Evolutionary conservation across 179 eudicot genomes (phyloP).

Genomic region (Silene vulgaris): DNA sequence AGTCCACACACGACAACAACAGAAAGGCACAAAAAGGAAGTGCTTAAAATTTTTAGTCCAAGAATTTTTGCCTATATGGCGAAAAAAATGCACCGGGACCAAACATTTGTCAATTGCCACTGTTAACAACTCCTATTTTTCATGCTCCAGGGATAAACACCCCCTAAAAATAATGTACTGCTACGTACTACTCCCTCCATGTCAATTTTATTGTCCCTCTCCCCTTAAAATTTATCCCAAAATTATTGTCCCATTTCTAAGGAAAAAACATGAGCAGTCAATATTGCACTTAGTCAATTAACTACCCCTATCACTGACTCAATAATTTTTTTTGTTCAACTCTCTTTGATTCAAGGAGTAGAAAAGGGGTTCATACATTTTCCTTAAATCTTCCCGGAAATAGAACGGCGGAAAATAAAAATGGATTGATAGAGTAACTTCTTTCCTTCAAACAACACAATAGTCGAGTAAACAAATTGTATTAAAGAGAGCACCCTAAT

Average conservation of each 20-base stretch:
- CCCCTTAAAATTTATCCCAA: too few relatives aligned
- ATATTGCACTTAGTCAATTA: too few relatives aligned
- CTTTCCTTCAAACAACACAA: not conserved
- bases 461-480: not conserved
- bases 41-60: not conserved
- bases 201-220: not conserved
- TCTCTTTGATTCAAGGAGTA: too few relatives aligned
- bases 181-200: not conserved
- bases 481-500: not conserved
- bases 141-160: not conserved
- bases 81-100: not conserved
- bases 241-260: too few relatives aligned
- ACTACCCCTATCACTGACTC: too few relatives aligned
- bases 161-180: not conserved
- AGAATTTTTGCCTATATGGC: not conserved
- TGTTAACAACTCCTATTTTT: not conserved
- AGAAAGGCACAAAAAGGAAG: not conserved
- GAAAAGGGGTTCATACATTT: too few relatives aligned
- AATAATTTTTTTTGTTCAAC: too few relatives aligned
- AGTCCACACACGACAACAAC: not conserved
- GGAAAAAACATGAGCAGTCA: too few relatives aligned
- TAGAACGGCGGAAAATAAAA: too few relatives aligned
- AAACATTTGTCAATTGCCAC: not conserved
- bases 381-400: too few relatives aligned
- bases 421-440: conserved; percentile 2